A percentile compares a stretch with the other conserved stretches of the same genome.
These are phyloP conservation scores for Talaromyces pinophilus DNA, from an alignment of 2,329 filamentous ascomycete genomes.

Conservation along the genomic window DNA sequence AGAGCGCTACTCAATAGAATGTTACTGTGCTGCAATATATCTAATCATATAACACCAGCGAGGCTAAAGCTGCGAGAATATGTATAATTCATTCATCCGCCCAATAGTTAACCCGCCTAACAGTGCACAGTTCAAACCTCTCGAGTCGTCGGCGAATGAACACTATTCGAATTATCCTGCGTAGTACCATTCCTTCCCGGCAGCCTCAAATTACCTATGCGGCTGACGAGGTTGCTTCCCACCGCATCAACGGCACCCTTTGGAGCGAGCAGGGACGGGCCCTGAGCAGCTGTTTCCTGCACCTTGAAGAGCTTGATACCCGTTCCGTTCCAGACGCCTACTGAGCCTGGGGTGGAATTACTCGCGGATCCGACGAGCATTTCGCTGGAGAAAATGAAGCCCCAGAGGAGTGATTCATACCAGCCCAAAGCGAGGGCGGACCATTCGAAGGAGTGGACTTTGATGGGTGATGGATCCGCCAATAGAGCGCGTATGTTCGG, in stretches of 20 bases:
- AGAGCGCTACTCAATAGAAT: background rate
- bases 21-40: background rate
- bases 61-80: background rate
- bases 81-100: background rate
- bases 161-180: conserved; percentile 36
- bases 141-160: conserved; percentile 36
- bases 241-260: conserved; percentile 91
- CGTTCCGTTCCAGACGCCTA: conserved; percentile 93
- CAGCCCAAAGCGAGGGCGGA: conserved; percentile 85
- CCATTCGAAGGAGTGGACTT: conserved; percentile 93
- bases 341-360: conserved; percentile 70
- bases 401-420: conserved; percentile 95
- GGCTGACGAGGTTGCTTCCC: conserved; percentile 81
- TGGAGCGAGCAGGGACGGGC: conserved; percentile 79
- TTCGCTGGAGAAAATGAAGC: conserved; percentile 86
- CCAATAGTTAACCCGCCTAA: too few species aligned
- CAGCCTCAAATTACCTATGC: conserved; percentile 80
- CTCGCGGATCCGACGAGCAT: conserved; percentile 62
- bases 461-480: conserved; percentile 68
- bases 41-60: background rate
- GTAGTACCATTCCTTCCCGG: conserved; percentile 50
- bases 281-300: conserved; percentile 76
- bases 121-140: conserved; percentile 34
- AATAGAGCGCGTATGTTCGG: conserved; percentile 66
- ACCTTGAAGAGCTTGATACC: conserved; percentile 85